These are phyloP conservation scores for Cladosporium cucumerinum DNA, from an alignment of 2,329 filamentous ascomycete genomes.

Conservation along the genomic window DNA sequence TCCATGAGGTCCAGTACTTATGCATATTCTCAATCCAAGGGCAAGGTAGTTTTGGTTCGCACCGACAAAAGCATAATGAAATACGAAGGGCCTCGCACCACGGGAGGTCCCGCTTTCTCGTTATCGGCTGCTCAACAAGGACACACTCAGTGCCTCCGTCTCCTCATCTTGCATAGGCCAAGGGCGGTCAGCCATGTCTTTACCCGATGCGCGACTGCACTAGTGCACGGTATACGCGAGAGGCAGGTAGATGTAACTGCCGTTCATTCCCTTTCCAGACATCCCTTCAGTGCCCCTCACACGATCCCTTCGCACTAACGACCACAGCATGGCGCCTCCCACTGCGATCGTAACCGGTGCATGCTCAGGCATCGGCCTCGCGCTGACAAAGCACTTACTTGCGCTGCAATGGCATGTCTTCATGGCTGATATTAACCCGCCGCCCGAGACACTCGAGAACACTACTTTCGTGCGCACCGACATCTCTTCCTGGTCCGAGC, in stretches of 20 bases:
- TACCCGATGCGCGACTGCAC: background rate
- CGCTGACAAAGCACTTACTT: constrained; percentile 42
- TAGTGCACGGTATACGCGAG: background rate
- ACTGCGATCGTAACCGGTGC: constrained; percentile 47
- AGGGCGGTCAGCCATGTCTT: background rate
- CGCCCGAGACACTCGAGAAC: constrained; percentile 28
- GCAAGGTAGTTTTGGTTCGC: background rate
- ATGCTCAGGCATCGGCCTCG: constrained; percentile 45
- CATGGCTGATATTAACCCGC: constrained; percentile 45
- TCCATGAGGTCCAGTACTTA: background rate
- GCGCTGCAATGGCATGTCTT: constrained; percentile 40
- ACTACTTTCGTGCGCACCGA: constrained; percentile 37
- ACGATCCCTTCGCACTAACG: background rate
- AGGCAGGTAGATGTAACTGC: background rate
- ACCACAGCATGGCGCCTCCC: constrained; percentile 34
- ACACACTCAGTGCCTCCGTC: background rate
- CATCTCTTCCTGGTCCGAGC: constrained; percentile 30
- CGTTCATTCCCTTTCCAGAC: background rate
- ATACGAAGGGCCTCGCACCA: background rate
- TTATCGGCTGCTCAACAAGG: background rate
- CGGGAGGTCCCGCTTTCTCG: background rate
- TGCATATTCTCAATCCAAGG: background rate
- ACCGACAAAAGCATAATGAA: background rate
- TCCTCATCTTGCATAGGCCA: background rate
- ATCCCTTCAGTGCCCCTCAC: background rate